Base-by-base conservation (phyloP, 805 yeast genomes). In the Schizosaccharomyces lindneri region DNA sequence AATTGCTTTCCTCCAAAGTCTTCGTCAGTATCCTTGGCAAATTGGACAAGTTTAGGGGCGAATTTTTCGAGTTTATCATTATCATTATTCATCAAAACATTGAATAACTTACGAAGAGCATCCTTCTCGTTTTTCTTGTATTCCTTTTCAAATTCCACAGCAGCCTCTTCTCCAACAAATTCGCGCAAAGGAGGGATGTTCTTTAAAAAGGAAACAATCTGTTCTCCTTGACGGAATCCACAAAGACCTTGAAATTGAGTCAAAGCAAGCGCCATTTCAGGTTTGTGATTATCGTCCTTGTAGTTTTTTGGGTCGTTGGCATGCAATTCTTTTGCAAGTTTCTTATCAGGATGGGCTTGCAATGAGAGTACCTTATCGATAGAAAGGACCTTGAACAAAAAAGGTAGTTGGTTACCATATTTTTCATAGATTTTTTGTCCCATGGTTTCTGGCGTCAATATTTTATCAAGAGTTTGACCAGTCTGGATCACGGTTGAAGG, bases 231-330 rank as follows among this genome's bases (percentile, higher is more conserved):
- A 70, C 93, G 84, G 76, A 93, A 93, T 0, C 98, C 98, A 73
- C 98, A 93, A 74, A 93, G 90, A 0, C 97, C 97, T 75, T 93
- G 97, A 68, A 93, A 93, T 64, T 81, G 86, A 27, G 97, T 89
- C 62, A 93, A 82, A 7, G 98, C 98, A 69, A 93, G 81, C 61
- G 98, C 97, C 98, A 93, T 93, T 73, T 93, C 98, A n/a, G 98
- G 98, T 76, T 93, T 93, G 74, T 93, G 98, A 76, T 93, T 93
- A 71, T 84, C 95, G 74, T 93, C 98, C 41, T 65, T 97, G 72
- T 93, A 93, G 74, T 93, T 85, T 68, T 82, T 81, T 62, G 98
- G 97, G 74, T 93, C 97, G 36, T 76, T 73, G 19, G 78, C 78
- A 69, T 85, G 95, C 68, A 93, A 77, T 65, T 80, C 80, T 59